Evolutionary conservation across 2,329 filamentous ascomycete species (phyloP).

Genomic region (Penicillium sp.): DNA sequence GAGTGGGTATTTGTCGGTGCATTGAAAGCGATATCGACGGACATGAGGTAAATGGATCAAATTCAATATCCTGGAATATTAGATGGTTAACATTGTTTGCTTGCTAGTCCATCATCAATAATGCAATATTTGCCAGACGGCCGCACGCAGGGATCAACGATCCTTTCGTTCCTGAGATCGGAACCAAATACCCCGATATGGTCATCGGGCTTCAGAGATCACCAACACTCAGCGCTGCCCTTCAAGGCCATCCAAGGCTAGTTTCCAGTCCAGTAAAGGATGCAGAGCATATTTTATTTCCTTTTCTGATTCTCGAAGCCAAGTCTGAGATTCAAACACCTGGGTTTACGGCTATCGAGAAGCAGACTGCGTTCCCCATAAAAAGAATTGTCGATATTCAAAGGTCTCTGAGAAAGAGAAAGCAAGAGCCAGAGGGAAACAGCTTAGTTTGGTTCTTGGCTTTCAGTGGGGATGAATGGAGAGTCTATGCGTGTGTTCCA

Average conservation of each 20-base stretch:
- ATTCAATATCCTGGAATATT: neutral
- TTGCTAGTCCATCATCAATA: neutral
- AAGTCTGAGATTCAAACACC: neutral
- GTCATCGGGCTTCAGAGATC: neutral
- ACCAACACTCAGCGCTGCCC: neutral
- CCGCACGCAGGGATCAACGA: neutral
- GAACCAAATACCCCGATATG: neutral
- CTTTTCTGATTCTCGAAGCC: constrained; percentile 1
- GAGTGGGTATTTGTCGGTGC: neutral
- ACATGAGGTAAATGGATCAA: neutral
- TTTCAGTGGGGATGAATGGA: constrained; percentile 4
- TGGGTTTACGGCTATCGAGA: neutral
- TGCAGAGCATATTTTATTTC: neutral
- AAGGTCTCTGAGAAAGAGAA: neutral
- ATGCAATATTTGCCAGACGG: neutral
- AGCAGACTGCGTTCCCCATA: constrained; percentile 1
- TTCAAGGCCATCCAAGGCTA: neutral
- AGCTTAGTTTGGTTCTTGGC: constrained; percentile 2
- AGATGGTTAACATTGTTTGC: neutral
- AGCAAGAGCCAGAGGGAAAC: neutral
- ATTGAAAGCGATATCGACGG: neutral
- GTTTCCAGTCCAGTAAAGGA: neutral
- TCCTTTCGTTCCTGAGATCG: neutral
- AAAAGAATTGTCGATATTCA: constrained; percentile 1
- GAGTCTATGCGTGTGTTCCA: neutral